Base-by-base conservation (phyloP, 345 rosid species). In the Gynandropsis gynandra region DNA sequence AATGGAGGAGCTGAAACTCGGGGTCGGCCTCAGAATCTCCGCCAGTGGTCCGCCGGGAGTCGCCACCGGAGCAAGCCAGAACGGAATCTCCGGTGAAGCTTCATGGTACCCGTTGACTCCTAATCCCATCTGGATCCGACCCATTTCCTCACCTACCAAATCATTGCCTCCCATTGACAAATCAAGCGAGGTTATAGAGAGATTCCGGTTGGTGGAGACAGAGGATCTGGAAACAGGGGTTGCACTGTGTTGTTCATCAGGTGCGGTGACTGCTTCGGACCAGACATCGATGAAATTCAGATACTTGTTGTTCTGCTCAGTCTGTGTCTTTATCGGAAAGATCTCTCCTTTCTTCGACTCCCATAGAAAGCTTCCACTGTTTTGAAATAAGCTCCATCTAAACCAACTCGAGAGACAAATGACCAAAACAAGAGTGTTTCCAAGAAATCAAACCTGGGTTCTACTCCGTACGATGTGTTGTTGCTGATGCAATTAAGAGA, bases 41-140 rank as follows among this genome's bases (percentile, higher is more conserved):
- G 85, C 95, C 34, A 86, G 63, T 27, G 95, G 95, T 20, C 95
- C 95, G 1, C 95, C 95, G 1, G 79, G 84, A 0, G 82, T 45
- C 21, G 76, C 47, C 12, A 50, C 49, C 5, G 78, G 67, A 63
- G 62, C 60, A 44, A 70, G 63, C 80, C 80, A 76, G 44, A 51
- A 57, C 21, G 85, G 42, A 37, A 49, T 54, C 21, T 50, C 54
- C 2, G 52, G 43, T 4, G 72, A 49, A 41, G 66, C 50, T 52
- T 56, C 58, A 17, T 55, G 54, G 56, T 58, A 61, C 34, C 68
- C 62, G 8, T 9, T 42, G 1, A 74, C 50, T 1, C 74, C 70
- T 41, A 70, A 51, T 1, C 83, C 68, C 72, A 67, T 73, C 29
- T 62, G 74, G 3, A 69, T 64, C 37, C 46, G 56, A 44, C 74